phyloP scores from a whole-genome alignment of 192 early-diverging fungal genomes.

The Backusella australiensis region DNA sequence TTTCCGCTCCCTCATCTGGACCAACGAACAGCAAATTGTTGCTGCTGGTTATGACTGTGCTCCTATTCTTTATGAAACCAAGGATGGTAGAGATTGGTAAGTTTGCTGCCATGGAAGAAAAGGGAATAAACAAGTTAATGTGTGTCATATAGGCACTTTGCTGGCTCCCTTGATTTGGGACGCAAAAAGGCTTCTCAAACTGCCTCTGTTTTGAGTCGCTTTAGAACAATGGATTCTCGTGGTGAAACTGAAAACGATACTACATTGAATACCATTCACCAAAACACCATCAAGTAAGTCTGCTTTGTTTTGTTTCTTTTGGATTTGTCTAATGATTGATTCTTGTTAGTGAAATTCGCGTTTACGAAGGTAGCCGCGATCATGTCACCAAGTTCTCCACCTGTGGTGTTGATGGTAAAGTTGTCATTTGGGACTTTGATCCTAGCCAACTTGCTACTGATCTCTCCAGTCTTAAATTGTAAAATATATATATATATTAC shows the following conservation, averaged over 20 bases:
- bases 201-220: slow-evolving; percentile 76
- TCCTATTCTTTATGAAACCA: slow-evolving; percentile 74
- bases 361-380: slow-evolving; percentile 48
- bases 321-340: not conserved
- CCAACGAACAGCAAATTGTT: slow-evolving; percentile 73
- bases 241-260: slow-evolving; percentile 68
- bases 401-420: slow-evolving; percentile 79
- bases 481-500: not conserved
- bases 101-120: not conserved
- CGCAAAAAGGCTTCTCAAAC: slow-evolving; percentile 61
- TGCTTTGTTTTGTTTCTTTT: slow-evolving; percentile 3
- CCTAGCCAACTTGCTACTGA: slow-evolving; percentile 29
- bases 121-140: not conserved
- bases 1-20: slow-evolving; percentile 74
- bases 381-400: slow-evolving; percentile 73
- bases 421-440: slow-evolving; percentile 75
- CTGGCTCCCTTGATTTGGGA: slow-evolving; percentile 78
- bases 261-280: slow-evolving; percentile 82
- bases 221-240: slow-evolving; percentile 91
- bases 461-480: slow-evolving; percentile 28
- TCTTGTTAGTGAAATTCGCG: slow-evolving; percentile 40
- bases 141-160: slow-evolving; percentile 38
- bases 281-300: slow-evolving; percentile 92
- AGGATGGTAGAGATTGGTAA: slow-evolving; percentile 61
- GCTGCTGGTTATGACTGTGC: slow-evolving; percentile 93